A percentile compares a stretch with the other conserved stretches of the same genome.
Evolutionary conservation across 768 basidiomycete species (phyloP).

Genomic region (Rhodotorula diobovata): DNA sequence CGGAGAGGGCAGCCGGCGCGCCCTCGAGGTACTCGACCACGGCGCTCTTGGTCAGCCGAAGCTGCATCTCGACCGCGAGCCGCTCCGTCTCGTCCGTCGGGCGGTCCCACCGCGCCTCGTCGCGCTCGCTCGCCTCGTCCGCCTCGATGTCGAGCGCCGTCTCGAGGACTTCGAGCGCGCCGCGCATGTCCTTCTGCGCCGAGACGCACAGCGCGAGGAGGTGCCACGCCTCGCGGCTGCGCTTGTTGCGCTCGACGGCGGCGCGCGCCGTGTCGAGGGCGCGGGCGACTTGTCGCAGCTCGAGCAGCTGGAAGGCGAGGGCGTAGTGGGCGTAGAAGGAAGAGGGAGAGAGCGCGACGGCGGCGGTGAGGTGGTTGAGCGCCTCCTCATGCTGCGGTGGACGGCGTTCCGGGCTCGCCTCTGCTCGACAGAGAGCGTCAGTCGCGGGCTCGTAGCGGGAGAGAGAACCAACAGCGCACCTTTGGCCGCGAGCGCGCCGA

Average conservation of each 20-base stretch:
- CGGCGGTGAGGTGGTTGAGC: constrained; percentile 50
- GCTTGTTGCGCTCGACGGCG: constrained; percentile 53
- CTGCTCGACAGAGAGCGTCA: constrained; percentile 49
- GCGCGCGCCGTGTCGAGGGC: constrained; percentile 64
- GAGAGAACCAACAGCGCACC: constrained; percentile 52
- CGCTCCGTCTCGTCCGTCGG: constrained; percentile 39
- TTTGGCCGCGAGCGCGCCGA: constrained; percentile 63
- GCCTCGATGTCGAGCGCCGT: constrained; percentile 55
- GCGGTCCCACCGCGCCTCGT: constrained; percentile 4
- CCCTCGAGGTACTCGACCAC: constrained; percentile 79
- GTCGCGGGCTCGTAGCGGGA: neutral
- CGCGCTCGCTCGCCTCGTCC: neutral
- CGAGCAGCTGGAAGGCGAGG: constrained; percentile 69
- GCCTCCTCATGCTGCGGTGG: constrained; percentile 59
- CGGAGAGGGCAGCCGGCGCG: constrained; percentile 70
- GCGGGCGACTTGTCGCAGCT: constrained; percentile 62
- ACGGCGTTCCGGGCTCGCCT: constrained; percentile 61
- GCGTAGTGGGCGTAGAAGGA: constrained; percentile 61
- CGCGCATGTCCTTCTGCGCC: constrained; percentile 70
- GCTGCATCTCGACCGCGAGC: constrained; percentile 74
- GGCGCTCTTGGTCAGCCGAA: constrained; percentile 78
- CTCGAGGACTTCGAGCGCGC: constrained; percentile 70
- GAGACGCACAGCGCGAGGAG: constrained; percentile 77
- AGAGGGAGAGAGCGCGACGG: constrained; percentile 44
- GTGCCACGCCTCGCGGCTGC: constrained; percentile 65